Conservation (phyloP, 768 basidiomycete genomes). For the Calvatia gigantea region DNA sequence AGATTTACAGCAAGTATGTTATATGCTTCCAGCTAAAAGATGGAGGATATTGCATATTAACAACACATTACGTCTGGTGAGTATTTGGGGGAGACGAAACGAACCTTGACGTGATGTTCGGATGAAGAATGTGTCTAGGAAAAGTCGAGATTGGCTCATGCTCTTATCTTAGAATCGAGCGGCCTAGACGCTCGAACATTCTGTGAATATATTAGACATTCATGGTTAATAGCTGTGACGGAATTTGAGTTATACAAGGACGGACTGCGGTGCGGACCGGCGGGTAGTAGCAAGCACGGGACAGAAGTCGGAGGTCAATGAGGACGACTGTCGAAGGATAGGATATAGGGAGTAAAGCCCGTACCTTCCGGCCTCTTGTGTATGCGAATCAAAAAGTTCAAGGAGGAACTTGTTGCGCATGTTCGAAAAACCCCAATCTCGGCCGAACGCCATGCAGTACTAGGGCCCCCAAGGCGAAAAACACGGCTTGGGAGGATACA, state of each 20-base stretch:
- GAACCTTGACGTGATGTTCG: constrained; percentile 66
- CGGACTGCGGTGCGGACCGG: constrained; percentile 68
- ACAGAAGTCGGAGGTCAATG: constrained; percentile 77
- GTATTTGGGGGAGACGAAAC: constrained; percentile 18
- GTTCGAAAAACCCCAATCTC: constrained; percentile 51
- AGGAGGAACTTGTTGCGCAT: constrained; percentile 48
- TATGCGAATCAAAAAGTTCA: constrained; percentile 80
- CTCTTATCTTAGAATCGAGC: constrained; percentile 43
- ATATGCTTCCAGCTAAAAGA: constrained; percentile 52
- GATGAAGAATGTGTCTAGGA: constrained; percentile 81
- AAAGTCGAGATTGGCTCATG: constrained; percentile 44
- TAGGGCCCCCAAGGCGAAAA: constrained; percentile 35
- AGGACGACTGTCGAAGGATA: constrained; percentile 61
- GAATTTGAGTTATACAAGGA: not conserved
- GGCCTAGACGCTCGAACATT: constrained; percentile 67
- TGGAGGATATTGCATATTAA: not conserved
- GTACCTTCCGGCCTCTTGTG: constrained; percentile 78
- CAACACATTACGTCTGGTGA: not conserved
- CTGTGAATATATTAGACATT: constrained; percentile 30
- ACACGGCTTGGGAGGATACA: constrained; percentile 42
- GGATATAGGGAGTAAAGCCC: not conserved
- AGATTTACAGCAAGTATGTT: constrained; percentile 51
- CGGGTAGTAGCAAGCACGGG: constrained; percentile 87
- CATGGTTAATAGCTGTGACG: too few relatives aligned
- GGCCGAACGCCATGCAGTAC: constrained; percentile 47